Base-by-base conservation (phyloP, 2,329 filamentous ascomycete genomes). In the Colletotrichum zoysiae region DNA sequence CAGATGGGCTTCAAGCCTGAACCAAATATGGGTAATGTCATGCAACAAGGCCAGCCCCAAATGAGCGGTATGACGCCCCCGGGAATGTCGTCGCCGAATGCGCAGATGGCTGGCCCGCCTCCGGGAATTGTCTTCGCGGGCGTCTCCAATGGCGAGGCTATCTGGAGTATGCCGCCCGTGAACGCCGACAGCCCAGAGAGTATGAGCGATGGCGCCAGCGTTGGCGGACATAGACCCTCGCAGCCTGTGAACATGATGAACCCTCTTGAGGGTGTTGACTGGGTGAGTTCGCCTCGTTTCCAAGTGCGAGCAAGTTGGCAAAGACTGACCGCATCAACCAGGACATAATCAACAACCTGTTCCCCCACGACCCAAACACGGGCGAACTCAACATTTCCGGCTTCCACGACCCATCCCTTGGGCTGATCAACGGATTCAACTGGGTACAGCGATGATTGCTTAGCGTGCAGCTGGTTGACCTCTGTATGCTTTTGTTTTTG, bases 191-290 rank as follows among this genome's bases (percentile, higher is more conserved):
- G 84, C 68, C 84, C 84, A 0, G 83, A 81, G 59, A 80, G 80
- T n/a, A 82, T 82, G 50, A 84, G 82, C 76, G 84, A 86, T 66
- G 78, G 81, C 5, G 82, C 79, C 3, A 84, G 81, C 48, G 76
- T 70, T 1, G 77, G 76, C 53, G 67, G 73, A 23, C 66, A 60
- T 26, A 73, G 73, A 35, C 66, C 67, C 33, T 50, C 73, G 42
- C 69, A 69, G 35, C 50, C 67, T 59, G 51, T 74, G 42, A 74
- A 73, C 58, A 63, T 56, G 61, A 35, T 60, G 51, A 68, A 73
- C 18, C 42, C 70, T 44, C 66, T 86, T 79, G 81, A 89, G 51
- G 88, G 89, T 67, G 88, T 92, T 74, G 90, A 93, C 75, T 92
- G 90, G 90, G 90, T 91, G 80, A 82, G 88, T 84, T 30, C 50